These are phyloP conservation scores for Peronospora destructor DNA, from an alignment of 352 stramenopile genomes.

Conservation along the genomic window DNA sequence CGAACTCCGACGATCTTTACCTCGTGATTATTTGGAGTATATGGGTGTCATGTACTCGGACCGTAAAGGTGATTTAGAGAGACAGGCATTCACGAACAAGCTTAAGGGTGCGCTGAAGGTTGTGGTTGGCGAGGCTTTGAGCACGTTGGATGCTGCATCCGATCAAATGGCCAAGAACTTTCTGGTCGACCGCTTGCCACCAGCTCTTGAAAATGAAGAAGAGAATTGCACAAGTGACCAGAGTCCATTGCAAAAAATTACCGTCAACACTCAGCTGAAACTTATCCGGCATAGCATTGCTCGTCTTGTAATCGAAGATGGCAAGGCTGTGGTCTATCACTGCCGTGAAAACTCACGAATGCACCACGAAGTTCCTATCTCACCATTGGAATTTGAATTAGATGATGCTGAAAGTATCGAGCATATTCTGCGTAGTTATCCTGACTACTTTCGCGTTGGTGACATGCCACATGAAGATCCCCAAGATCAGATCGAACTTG, in stretches of 20 bases:
- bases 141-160: conserved; percentile 59
- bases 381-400: conserved; percentile 70
- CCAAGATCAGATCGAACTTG: conserved; percentile 63
- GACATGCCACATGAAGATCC: conserved; percentile 69
- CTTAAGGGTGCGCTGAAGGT: conserved; percentile 56
- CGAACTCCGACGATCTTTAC: conserved; percentile 61
- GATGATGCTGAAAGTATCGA: conserved; percentile 78
- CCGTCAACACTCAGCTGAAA: conserved; percentile 70
- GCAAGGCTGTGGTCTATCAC: conserved; percentile 71
- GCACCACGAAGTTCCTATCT: conserved; percentile 65
- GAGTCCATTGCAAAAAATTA: conserved; percentile 75
- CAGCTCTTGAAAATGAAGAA: conserved; percentile 62
- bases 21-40: conserved; percentile 82
- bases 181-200: conserved; percentile 68
- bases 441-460: conserved; percentile 67
- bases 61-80: conserved; percentile 35
- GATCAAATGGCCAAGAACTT: conserved; percentile 85
- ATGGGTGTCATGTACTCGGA: conserved; percentile 87
- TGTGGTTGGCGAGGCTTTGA: conserved; percentile 57
- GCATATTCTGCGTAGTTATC: conserved; percentile 69
- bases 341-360: conserved; percentile 73
- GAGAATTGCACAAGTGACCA: conserved; percentile 75
- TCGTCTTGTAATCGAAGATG: conserved; percentile 68
- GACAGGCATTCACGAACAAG: conserved; percentile 42
- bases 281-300: conserved; percentile 62